These are phyloP conservation scores for Przewalskia tangutica DNA, from an alignment of 257 asterid genomes.

Conservation along the genomic window DNA sequence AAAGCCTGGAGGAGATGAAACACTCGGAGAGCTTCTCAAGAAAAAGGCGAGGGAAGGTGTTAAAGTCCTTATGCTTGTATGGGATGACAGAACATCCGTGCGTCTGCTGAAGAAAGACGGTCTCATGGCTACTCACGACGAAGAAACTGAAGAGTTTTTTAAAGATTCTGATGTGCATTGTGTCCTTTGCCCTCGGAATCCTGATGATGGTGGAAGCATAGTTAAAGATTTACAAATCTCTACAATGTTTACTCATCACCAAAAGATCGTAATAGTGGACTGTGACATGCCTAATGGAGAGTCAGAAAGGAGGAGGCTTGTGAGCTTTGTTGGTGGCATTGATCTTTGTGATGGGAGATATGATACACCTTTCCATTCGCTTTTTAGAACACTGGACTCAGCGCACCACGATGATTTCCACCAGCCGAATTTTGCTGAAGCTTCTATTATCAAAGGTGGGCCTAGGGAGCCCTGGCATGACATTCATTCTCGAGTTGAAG, in stretches of 20 bases:
- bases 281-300: constrained; percentile 41
- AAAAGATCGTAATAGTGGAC: constrained; percentile 68
- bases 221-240: constrained; percentile 67
- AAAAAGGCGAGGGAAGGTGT: constrained; percentile 73
- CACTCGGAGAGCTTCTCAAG: constrained; percentile 70
- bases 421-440: constrained; percentile 66
- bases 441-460: constrained; percentile 59
- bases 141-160: constrained; percentile 53
- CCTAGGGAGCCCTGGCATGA: constrained; percentile 95
- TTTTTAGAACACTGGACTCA: constrained; percentile 68
- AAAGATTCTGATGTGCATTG: constrained; percentile 54
- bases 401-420: constrained; percentile 42
- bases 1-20: constrained; percentile 63
- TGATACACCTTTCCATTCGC: constrained; percentile 74
- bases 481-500: constrained; percentile 68
- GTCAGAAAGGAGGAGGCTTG: constrained; percentile 37
- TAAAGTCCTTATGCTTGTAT: constrained; percentile 66
- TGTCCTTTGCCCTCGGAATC: constrained; percentile 69
- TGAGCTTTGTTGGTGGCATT: constrained; percentile 87
- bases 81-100: constrained; percentile 87
- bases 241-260: constrained; percentile 88
- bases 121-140: constrained; percentile 83
- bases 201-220: constrained; percentile 74
- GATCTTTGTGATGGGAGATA: constrained; percentile 86
- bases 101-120: constrained; percentile 62